Evolutionary conservation across 345 rosid genomes (phyloP).

Genomic region (Dimocarpus longan): DNA sequence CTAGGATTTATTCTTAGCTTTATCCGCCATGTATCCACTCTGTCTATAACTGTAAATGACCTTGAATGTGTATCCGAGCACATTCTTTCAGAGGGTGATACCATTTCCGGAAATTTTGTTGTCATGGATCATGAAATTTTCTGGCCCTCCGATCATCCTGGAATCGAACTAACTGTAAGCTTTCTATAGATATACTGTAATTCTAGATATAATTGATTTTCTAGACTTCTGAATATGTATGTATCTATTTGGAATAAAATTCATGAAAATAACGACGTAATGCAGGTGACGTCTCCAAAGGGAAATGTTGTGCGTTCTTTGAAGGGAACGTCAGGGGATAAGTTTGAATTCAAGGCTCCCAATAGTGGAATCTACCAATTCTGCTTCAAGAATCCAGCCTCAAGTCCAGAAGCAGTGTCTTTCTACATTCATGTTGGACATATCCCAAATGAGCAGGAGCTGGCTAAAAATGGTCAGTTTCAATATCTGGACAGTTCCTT

Average conservation of each 20-base stretch:
- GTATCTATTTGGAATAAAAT: not conserved
- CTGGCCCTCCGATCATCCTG: slow-evolving; percentile 14
- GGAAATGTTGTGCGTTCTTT: slow-evolving; percentile 28
- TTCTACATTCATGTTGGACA: slow-evolving; percentile 47
- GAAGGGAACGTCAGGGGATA: slow-evolving; percentile 43
- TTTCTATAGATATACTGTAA: not conserved
- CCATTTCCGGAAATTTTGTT: slow-evolving; percentile 11
- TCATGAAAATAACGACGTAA: not conserved
- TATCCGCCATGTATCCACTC: slow-evolving; percentile 16
- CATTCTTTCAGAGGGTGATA: not conserved
- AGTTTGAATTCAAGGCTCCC: slow-evolving; percentile 40
- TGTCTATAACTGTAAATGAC: not conserved
- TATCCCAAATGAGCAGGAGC: slow-evolving; percentile 44
- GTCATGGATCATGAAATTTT: slow-evolving; percentile 15
- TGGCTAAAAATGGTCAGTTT: slow-evolving; percentile 42
- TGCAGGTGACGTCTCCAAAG: slow-evolving; percentile 36
- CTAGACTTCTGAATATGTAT: not conserved
- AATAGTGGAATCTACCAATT: slow-evolving; percentile 41
- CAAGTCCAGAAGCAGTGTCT: slow-evolving; percentile 44
- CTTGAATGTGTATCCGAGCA: slow-evolving; percentile 4
- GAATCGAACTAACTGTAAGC: slow-evolving; percentile 8
- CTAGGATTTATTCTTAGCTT: slow-evolving; percentile 18
- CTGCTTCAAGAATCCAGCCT: slow-evolving; percentile 42
- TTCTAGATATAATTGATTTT: not conserved
- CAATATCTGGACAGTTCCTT: not conserved